Evolutionary conservation across 2,329 filamentous ascomycete genomes (phyloP).

Genomic region (Mollisiaceae sp.): DNA sequence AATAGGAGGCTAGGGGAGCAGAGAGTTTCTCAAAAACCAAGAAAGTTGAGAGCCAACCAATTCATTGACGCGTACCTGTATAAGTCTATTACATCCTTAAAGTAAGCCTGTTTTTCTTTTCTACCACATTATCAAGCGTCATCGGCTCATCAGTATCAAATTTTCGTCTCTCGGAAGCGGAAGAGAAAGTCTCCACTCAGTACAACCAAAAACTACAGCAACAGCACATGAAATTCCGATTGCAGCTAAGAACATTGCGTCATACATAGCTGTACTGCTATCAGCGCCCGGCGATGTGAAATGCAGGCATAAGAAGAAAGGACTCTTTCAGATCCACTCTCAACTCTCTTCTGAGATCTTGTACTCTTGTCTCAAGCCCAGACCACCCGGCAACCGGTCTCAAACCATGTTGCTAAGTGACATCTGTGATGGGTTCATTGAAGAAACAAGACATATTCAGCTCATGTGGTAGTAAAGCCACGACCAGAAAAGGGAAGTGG

Average conservation of each 20-base stretch:
- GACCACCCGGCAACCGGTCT: neutral
- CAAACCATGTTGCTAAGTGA: slow-evolving; percentile 2
- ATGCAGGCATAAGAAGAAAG: neutral
- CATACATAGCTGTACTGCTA: neutral
- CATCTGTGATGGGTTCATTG: neutral
- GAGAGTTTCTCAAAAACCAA: neutral
- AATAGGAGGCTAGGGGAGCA: neutral
- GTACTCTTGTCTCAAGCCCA: neutral
- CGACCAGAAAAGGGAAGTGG: neutral
- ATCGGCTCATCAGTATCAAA: neutral
- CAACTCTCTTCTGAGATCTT: neutral
- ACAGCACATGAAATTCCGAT: neutral
- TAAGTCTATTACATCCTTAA: neutral
- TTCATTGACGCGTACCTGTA: neutral
- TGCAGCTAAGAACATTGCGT: neutral
- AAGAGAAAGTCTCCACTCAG: neutral
- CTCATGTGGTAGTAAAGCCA: neutral
- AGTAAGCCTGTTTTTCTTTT: neutral
- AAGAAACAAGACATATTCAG: neutral
- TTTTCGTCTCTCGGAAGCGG: neutral
- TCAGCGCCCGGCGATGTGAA: neutral
- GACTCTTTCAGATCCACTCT: neutral
- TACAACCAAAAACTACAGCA: neutral
- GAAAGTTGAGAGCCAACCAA: neutral
- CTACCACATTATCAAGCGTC: neutral